Percentiles rank a stretch among this genome's conserved stretches.
Evolutionary conservation across 2,329 filamentous ascomycete genomes (phyloP).

Genomic region (Trichoderma brevicompactum): DNA sequence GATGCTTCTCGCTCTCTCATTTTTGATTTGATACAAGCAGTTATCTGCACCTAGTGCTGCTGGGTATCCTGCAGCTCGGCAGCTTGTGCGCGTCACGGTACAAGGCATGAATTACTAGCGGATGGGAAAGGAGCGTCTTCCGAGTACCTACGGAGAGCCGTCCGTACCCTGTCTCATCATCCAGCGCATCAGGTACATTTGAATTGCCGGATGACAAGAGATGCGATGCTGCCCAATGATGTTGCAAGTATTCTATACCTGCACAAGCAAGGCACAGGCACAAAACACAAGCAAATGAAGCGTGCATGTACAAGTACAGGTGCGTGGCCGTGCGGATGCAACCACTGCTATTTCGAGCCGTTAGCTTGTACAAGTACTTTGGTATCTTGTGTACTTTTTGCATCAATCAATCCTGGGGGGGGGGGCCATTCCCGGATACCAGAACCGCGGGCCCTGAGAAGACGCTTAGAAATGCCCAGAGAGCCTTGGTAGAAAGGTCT

Average conservation of each 20-base stretch:
- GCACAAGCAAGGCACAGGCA: too few species aligned
- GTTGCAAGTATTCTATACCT: too few species aligned
- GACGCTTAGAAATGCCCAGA: slow-evolving; percentile 6
- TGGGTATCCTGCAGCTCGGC: slow-evolving; percentile 11
- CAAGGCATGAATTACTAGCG: neutral
- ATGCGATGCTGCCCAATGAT: neutral
- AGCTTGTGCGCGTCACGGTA: slow-evolving; percentile 9
- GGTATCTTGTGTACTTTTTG: neutral
- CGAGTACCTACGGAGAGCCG: neutral
- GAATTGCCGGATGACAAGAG: neutral
- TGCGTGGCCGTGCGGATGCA: neutral
- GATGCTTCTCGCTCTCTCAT: neutral
- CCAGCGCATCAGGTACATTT: neutral
- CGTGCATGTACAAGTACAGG: neutral
- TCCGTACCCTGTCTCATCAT: neutral
- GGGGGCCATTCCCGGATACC: slow-evolving; percentile 18
- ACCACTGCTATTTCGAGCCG: neutral
- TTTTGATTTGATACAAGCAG: too few species aligned
- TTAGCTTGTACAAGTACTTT: neutral
- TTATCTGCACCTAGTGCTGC: slow-evolving; percentile 1
- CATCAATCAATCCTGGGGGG: neutral
- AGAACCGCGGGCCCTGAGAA: slow-evolving; percentile 14
- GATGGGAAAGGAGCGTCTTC: too few species aligned
- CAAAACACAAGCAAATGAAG: too few species aligned
- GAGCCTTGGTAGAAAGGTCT: neutral